Conservation (phyloP, 2,329 filamentous ascomycete species). For the Thelonectria discophora region DNA sequence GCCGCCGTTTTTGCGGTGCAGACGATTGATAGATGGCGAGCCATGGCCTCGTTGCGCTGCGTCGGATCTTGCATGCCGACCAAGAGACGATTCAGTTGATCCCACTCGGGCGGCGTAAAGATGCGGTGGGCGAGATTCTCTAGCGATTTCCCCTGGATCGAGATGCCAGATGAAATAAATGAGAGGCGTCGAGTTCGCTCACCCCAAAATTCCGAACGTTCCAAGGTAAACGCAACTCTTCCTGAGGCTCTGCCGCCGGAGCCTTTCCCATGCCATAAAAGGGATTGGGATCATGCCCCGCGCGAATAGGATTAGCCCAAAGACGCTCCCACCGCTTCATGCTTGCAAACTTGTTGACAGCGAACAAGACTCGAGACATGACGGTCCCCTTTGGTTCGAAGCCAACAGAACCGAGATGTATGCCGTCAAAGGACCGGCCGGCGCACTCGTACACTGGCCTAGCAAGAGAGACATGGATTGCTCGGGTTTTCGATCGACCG, state of each 20-base stretch:
- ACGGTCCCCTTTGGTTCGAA: conserved; percentile 26
- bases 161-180: conserved; percentile 1
- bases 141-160: conserved; percentile 1
- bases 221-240: not conserved
- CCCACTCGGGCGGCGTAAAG: conserved; percentile 9
- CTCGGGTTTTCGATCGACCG: conserved; percentile 31
- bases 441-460: conserved; percentile 37
- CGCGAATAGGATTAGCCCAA: conserved; percentile 38
- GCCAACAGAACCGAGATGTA: conserved; percentile 34
- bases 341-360: conserved; percentile 21
- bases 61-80: conserved; percentile 7
- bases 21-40: conserved; percentile 4
- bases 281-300: conserved; percentile 37
- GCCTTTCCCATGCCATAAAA: conserved; percentile 33
- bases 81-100: conserved; percentile 2
- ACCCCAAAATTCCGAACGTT: not conserved
- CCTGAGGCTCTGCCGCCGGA: not conserved
- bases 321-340: conserved; percentile 31
- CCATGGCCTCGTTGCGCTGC: conserved; percentile 1
- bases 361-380: conserved; percentile 23
- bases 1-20: conserved; percentile 11
- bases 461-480: conserved; percentile 33
- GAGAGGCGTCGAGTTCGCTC: conserved; percentile 6
- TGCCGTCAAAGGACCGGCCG: conserved; percentile 28
- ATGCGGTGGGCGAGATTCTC: conserved; percentile 7